These are phyloP conservation scores for Xylariaceae sp. DNA, from an alignment of 2,329 filamentous ascomycete genomes.

Conservation along the genomic window DNA sequence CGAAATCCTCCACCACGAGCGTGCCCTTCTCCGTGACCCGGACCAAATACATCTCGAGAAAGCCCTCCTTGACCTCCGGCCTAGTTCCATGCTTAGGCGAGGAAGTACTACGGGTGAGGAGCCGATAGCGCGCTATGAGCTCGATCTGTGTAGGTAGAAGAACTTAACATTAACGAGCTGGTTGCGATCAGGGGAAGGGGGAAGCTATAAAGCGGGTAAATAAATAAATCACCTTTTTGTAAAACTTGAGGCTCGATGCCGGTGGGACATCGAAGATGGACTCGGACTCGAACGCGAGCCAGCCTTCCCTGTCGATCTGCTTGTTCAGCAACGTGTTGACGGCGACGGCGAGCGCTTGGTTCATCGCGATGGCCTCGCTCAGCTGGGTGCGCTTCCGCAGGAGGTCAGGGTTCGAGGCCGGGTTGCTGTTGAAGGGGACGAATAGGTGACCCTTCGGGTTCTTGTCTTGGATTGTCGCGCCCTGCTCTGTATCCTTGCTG, in stretches of 20 bases:
- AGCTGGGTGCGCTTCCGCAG: not conserved
- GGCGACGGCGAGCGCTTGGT: not conserved
- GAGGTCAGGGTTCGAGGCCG: conserved; percentile 2
- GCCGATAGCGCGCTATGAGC: conserved; percentile 9
- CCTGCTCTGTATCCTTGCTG: not conserved
- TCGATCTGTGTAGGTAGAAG: conserved; percentile 1
- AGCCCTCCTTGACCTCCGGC: not conserved
- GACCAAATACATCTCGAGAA: conserved; percentile 6
- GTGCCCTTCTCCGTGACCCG: not conserved
- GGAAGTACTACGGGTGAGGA: not conserved
- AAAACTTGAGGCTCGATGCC: conserved; percentile 5
- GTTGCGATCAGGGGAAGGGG: not conserved
- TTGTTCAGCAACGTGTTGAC: conserved; percentile 17
- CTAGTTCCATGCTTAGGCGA: too few relatives aligned
- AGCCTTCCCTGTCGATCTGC: conserved; percentile 18
- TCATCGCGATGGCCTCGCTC: not conserved
- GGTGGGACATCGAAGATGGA: not conserved
- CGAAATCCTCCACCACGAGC: conserved; percentile 6
- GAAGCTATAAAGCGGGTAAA: not conserved
- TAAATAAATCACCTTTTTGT: conserved; percentile 21
- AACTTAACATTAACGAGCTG: not conserved
- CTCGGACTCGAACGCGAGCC: conserved; percentile 8
- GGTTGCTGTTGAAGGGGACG: not conserved
- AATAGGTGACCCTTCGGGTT: conserved; percentile 1
- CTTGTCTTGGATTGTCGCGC: not conserved